A percentile compares a stretch with the other conserved stretches of the same genome.
These are phyloP conservation scores for Mycena rebaudengoi DNA, from an alignment of 768 basidiomycete species.

Conservation along the genomic window DNA sequence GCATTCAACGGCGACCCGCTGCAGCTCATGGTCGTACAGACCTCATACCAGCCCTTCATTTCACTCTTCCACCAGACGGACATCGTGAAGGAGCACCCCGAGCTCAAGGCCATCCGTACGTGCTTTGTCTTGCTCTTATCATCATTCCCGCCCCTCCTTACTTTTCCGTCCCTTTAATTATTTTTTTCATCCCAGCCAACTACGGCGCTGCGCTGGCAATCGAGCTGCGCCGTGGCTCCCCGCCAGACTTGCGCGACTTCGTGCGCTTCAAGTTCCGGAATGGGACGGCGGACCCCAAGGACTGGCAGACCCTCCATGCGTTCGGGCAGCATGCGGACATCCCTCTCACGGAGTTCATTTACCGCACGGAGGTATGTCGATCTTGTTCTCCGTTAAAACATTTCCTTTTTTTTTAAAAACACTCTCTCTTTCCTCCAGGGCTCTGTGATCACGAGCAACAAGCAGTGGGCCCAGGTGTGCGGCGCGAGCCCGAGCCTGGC, in stretches of 20 bases:
- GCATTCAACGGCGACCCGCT: slow-evolving; percentile 83
- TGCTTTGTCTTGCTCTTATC: slow-evolving; percentile 20
- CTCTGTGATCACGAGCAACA: slow-evolving; percentile 62
- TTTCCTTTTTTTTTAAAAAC: slow-evolving; percentile 18
- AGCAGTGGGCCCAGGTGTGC: slow-evolving; percentile 60
- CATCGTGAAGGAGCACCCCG: slow-evolving; percentile 61
- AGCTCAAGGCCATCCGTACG: slow-evolving; percentile 72
- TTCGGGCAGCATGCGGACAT: slow-evolving; percentile 82
- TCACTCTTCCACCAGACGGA: slow-evolving; percentile 86
- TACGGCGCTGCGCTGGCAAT: slow-evolving; percentile 78
- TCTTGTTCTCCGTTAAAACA: neutral
- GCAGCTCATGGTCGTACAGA: slow-evolving; percentile 79
- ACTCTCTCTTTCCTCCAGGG: too few relatives aligned
- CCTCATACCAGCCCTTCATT: slow-evolving; percentile 91
- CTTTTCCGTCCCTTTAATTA: neutral
- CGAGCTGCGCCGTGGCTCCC: slow-evolving; percentile 78
- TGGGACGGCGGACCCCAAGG: slow-evolving; percentile 59
- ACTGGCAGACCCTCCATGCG: slow-evolving; percentile 74
- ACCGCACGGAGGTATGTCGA: slow-evolving; percentile 73
- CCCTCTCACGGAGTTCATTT: slow-evolving; percentile 86
- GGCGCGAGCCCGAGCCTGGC: slow-evolving; percentile 30
- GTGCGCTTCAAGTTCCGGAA: slow-evolving; percentile 88
- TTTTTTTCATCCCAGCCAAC: slow-evolving; percentile 58
- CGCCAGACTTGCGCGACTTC: slow-evolving; percentile 82
- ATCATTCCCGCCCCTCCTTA: neutral